Base-by-base conservation (phyloP, 106 monocot genomes). In the Dactylorhiza incarnata region DNA sequence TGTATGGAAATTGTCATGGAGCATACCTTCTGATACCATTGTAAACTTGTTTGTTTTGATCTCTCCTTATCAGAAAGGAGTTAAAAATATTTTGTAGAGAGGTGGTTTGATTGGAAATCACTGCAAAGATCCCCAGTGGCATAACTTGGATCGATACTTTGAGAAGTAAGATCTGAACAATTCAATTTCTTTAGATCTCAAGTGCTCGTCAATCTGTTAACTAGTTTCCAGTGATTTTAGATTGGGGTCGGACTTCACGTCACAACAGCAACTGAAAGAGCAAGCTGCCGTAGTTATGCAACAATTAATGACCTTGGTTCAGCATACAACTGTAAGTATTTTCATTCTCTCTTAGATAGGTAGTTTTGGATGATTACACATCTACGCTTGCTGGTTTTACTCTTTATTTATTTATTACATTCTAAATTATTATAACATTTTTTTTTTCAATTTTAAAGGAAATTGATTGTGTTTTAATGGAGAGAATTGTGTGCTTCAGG, bases 91-190 rank as follows among this genome's bases (percentile, higher is more conserved):
- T 94, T 82, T 86, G 83, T 26, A 67, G 72, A 73, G 94, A 94
- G 75, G 86, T 94, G 23, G 76, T 87, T 54, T 86, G 94, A 7
- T 94, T 82, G 94, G 94, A 19, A 91, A 94, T 78, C 94, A 81
- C 48, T 94, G 91, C 74, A 91, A 87, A 77, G 87, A 91, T 85
- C 91, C 88, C 20, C 86, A 91, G 45, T 94, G 94, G 94, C 94
- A 94, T 80, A 94, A 94, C 44, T 78, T 94, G 70, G 91, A 88
- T 23, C 80, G 80, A 68, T 80, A 80, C 54, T 80, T 80, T 75
- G 68, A 49, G 5, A 80, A 80, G 80, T 80, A 75, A 22, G 72
- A 20, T 49, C 16, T 46, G 6, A 4, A 46, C 44, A 17, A 65
- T 69, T 69, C 45, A 17, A 45, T 8, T 17, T 46, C 6, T 46